Percentiles rank a stretch among this genome's conserved stretches.
Evolutionary conservation across 2,329 filamentous ascomycete genomes (phyloP).

Genomic region (Sphaceloma murrayae): DNA sequence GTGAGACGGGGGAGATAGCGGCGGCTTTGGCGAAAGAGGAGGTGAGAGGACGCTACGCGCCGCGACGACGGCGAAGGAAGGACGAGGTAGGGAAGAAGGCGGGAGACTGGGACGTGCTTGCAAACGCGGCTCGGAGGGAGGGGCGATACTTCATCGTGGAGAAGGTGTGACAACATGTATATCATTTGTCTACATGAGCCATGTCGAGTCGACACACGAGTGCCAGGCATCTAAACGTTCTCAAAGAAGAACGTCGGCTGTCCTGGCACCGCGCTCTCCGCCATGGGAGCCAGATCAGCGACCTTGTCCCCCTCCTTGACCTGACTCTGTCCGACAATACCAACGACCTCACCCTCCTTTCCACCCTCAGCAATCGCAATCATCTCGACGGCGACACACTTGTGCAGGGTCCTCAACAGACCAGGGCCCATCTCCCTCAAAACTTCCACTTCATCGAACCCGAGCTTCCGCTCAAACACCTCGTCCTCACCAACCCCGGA

Average conservation of each 20-base stretch:
- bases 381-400: constrained; percentile 60
- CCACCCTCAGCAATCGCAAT: constrained; percentile 61
- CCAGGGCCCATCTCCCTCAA: constrained; percentile 69
- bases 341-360: constrained; percentile 51
- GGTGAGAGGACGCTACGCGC: constrained; percentile 45
- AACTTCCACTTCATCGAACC: constrained; percentile 73
- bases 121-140: constrained; percentile 53
- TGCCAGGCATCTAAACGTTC: constrained; percentile 49
- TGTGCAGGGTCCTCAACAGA: constrained; percentile 64
- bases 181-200: too few species aligned
- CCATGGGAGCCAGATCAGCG: constrained; percentile 48
- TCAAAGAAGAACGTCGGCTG: constrained; percentile 75
- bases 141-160: constrained; percentile 73
- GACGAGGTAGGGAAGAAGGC: constrained; percentile 35
- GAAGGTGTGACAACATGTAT: constrained; percentile 42
- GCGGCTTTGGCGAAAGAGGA: constrained; percentile 52
- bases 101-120: constrained; percentile 63
- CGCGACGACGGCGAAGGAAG: constrained; percentile 41
- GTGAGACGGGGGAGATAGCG: constrained; percentile 47
- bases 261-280: constrained; percentile 71
- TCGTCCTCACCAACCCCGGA: constrained; percentile 47
- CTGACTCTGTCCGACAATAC: constrained; percentile 41
- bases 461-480: constrained; percentile 75
- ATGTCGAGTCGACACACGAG: too few species aligned
- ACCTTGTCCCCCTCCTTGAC: constrained; percentile 47